These are phyloP conservation scores for Monosporascus sp. DNA, from an alignment of 2,329 filamentous ascomycete species.

Conservation along the genomic window DNA sequence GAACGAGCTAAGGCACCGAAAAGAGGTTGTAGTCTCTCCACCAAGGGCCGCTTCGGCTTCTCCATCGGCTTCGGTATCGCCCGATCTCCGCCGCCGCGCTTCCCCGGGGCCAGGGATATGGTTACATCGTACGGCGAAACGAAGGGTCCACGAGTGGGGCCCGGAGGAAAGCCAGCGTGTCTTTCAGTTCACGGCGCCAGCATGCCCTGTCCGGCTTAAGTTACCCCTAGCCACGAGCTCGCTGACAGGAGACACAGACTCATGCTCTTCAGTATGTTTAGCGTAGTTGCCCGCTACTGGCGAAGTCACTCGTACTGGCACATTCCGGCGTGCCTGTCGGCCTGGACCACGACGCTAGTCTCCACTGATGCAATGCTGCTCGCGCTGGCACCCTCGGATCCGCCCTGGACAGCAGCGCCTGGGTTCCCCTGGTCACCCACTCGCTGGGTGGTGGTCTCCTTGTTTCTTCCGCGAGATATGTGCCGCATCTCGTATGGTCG, in stretches of 20 bases:
- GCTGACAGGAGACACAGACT: conserved; percentile 65
- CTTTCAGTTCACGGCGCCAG: conserved; percentile 77
- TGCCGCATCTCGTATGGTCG: conserved; percentile 57
- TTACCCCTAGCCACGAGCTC: conserved; percentile 58
- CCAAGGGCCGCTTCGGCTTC: not conserved
- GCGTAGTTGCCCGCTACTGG: no score
- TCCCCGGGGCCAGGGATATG: conserved; percentile 63
- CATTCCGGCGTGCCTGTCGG: conserved; percentile 60
- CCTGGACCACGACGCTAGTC: conserved; percentile 54
- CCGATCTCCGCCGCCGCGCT: conserved; percentile 59
- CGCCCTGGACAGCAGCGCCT: conserved; percentile 45
- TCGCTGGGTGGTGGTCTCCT: conserved; percentile 73
- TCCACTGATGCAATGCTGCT: conserved; percentile 61
- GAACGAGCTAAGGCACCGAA: not conserved
- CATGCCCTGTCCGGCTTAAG: conserved; percentile 69
- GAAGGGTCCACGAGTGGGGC: conserved; percentile 74
- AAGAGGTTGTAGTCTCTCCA: not conserved
- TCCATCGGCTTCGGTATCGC: not conserved
- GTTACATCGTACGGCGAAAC: conserved; percentile 64
- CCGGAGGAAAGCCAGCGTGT: conserved; percentile 62
- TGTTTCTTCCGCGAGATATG: conserved; percentile 63
- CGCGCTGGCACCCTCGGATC: conserved; percentile 55
- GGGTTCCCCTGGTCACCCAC: conserved; percentile 70
- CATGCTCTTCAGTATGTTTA: conserved; percentile 64
- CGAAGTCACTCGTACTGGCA: no score